Evolutionary conservation across 148 eudicot genomes (phyloP).

Genomic region (Rhododendron simsii): DNA sequence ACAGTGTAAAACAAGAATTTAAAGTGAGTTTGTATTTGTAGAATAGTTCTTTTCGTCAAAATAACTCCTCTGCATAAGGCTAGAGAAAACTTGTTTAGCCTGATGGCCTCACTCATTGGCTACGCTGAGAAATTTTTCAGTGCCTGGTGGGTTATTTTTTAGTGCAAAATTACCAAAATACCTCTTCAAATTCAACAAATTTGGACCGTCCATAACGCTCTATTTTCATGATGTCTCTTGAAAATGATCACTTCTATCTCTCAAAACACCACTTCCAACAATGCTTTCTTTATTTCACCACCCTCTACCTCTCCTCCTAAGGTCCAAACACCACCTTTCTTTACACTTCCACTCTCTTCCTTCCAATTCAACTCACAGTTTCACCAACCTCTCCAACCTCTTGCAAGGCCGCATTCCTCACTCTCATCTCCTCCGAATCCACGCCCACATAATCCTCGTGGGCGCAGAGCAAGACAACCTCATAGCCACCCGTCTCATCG

Average conservation of each 20-base stretch:
- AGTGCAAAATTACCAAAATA: too few relatives aligned
- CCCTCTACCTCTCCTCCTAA: neutral
- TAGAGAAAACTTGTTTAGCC: too few relatives aligned
- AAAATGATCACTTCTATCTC: neutral
- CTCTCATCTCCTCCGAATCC: slow-evolving; percentile 62
- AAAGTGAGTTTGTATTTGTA: too few relatives aligned
- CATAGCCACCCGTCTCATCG: slow-evolving; percentile 73
- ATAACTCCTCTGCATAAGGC: too few relatives aligned
- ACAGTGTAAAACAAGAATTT: too few relatives aligned
- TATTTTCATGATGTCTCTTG: neutral
- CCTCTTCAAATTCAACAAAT: too few relatives aligned
- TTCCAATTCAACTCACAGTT: slow-evolving; percentile 15
- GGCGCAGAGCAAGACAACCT: slow-evolving; percentile 65
- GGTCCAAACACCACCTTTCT: slow-evolving; percentile 3
- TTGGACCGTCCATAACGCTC: too few relatives aligned
- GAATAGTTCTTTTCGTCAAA: too few relatives aligned
- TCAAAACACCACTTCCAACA: neutral
- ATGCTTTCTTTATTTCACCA: neutral
- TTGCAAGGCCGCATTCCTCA: slow-evolving; percentile 44
- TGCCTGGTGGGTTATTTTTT: too few relatives aligned
- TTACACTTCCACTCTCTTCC: slow-evolving; percentile 4
- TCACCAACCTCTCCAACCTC: slow-evolving; percentile 35
- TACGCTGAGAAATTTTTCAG: too few relatives aligned
- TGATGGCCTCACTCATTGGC: too few relatives aligned
- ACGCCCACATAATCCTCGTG: slow-evolving; percentile 39